phyloP scores from a whole-genome alignment of 2,329 filamentous ascomycete genomes.

The Teratosphaeria epicoccoides region DNA sequence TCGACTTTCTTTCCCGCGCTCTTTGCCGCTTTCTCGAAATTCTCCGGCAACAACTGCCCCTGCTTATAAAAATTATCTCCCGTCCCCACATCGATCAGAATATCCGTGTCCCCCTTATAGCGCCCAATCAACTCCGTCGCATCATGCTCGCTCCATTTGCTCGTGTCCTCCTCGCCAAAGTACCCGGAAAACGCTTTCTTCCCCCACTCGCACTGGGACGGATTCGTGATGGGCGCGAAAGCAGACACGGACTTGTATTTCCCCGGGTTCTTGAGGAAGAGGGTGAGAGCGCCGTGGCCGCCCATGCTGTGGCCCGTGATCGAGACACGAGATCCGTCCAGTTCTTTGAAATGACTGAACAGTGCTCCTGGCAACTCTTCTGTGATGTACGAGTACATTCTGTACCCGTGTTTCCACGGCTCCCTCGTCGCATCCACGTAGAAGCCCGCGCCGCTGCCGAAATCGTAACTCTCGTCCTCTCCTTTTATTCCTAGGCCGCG shows the following conservation, averaged over 20 bases:
- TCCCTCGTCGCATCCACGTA: slow-evolving; percentile 76
- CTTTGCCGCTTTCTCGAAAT: slow-evolving; percentile 70
- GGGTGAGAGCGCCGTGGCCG: slow-evolving; percentile 83
- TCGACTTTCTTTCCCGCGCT: slow-evolving; percentile 62
- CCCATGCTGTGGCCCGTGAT: slow-evolving; percentile 97
- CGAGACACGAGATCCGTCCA: slow-evolving; percentile 62
- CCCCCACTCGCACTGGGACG: slow-evolving; percentile 78
- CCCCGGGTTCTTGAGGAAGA: slow-evolving; percentile 85
- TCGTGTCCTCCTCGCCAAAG: slow-evolving; percentile 61
- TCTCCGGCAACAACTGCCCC: slow-evolving; percentile 85
- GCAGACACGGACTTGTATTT: slow-evolving; percentile 82
- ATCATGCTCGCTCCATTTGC: slow-evolving; percentile 80
- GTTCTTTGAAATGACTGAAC: slow-evolving; percentile 57
- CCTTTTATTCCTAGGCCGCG: slow-evolving; percentile 68
- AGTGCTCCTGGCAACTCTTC: slow-evolving; percentile 71
- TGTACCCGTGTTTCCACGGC: slow-evolving; percentile 70
- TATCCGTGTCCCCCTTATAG: slow-evolving; percentile 62
- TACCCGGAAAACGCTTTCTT: slow-evolving; percentile 92
- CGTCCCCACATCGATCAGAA: slow-evolving; percentile 85
- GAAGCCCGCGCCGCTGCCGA: slow-evolving; percentile 85
- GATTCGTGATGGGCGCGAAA: slow-evolving; percentile 85
- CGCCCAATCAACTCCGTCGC: slow-evolving; percentile 77
- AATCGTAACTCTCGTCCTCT: slow-evolving; percentile 84
- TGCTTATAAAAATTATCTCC: slow-evolving; percentile 96
- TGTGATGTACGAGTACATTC: slow-evolving; percentile 92